Conservation (phyloP, 1,139 yeast genomes). For the Lodderomyces parapsilosis region DNA sequence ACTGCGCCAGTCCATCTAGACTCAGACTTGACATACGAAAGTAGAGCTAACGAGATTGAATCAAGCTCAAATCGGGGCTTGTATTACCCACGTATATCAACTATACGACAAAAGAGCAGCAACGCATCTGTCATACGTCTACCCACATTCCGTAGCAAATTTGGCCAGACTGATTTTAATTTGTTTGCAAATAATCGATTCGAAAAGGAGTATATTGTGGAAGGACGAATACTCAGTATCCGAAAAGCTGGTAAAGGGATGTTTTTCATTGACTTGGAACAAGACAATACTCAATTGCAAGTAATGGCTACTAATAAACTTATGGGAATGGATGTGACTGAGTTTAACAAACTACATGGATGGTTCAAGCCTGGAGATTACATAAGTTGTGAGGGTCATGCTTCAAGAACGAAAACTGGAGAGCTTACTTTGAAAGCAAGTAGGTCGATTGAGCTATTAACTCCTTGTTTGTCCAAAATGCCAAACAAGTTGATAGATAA, state of each 20-base stretch:
- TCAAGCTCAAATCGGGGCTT: constrained; percentile 5
- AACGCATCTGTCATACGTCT: constrained; percentile 17
- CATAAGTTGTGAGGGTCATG: constrained; percentile 60
- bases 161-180: constrained; percentile 19
- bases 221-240: constrained; percentile 59
- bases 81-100: constrained; percentile 20
- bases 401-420: constrained; percentile 75
- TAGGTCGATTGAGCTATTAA: constrained; percentile 46
- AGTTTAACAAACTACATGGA: constrained; percentile 45
- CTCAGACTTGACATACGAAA: constrained; percentile 5
- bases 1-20: neutral
- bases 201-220: constrained; percentile 24
- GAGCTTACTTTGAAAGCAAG: constrained; percentile 72
- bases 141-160: constrained; percentile 19
- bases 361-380: constrained; percentile 70
- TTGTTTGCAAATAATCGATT: constrained; percentile 16
- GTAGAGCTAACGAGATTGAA: constrained; percentile 7
- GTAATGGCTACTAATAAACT: constrained; percentile 56
- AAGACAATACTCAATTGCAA: constrained; percentile 58
- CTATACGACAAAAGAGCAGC: constrained; percentile 11
- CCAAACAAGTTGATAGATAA: constrained; percentile 62
- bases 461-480: constrained; percentile 64
- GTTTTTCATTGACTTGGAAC: constrained; percentile 63
- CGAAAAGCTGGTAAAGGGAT: constrained; percentile 67
- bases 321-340: constrained; percentile 35